These are phyloP conservation scores for Neonectria neomacrospora DNA, from an alignment of 2,329 filamentous ascomycete species.

Conservation along the genomic window DNA sequence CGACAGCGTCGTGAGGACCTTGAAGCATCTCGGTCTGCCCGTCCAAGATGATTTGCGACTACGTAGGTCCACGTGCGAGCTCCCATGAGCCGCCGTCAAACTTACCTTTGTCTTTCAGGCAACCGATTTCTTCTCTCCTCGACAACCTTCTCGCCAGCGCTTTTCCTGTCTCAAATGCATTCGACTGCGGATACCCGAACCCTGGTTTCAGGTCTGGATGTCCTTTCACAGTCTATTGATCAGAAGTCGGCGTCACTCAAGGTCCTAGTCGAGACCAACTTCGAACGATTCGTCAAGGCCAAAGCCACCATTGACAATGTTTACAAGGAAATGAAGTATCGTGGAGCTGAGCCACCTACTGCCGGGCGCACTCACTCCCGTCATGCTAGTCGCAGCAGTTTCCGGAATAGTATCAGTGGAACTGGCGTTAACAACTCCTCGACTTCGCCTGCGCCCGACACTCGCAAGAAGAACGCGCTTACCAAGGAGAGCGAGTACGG, in stretches of 20 bases:
- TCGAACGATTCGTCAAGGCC: conserved; percentile 96
- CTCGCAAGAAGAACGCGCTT: conserved; percentile 86
- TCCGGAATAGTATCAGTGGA: conserved; percentile 63
- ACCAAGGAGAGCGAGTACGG: conserved; percentile 94
- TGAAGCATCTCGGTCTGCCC: conserved; percentile 80
- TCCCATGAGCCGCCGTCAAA: conserved; percentile 8
- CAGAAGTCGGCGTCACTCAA: conserved; percentile 98
- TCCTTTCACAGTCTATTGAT: conserved; percentile 90
- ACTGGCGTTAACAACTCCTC: conserved; percentile 53
- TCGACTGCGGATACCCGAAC: conserved; percentile 84
- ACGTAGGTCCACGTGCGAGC: conserved; percentile 62
- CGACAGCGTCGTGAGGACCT: conserved; percentile 84
- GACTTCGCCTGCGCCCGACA: conserved; percentile 59
- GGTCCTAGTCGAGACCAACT: conserved; percentile 95
- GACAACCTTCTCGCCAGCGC: conserved; percentile 90
- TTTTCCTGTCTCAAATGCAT: conserved; percentile 94
- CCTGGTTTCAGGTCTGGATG: conserved; percentile 83
- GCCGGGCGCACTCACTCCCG: conserved; percentile 67
- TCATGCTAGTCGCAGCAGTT: conserved; percentile 74
- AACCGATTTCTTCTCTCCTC: conserved; percentile 96
- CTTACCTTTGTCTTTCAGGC: conserved; percentile 58
- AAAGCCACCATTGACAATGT: conserved; percentile 99
- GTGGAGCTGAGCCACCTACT: conserved; percentile 65
- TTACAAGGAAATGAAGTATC: conserved; percentile 95
- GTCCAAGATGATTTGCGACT: conserved; percentile 86